A percentile compares a stretch with the other conserved stretches of the same genome.
phyloP scores from a whole-genome alignment of 73 alveolate species.

The Paramecium biaurelia region DNA sequence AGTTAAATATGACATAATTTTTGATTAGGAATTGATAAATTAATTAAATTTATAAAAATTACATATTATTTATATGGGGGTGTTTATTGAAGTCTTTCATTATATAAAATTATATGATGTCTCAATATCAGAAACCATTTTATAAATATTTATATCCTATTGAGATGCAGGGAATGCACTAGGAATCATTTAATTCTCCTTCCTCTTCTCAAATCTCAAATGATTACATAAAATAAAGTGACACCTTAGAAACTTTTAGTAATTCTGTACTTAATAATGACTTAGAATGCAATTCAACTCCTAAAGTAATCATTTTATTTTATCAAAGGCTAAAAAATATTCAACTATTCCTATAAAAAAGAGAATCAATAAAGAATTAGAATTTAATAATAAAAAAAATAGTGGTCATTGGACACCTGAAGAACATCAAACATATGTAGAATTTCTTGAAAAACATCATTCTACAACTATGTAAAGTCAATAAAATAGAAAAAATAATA shows the following conservation, averaged over 20 bases:
- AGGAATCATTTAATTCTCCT: neutral
- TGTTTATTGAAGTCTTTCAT: neutral
- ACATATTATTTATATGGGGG: neutral
- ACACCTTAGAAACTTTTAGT: neutral
- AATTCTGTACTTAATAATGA: neutral
- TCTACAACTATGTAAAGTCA: neutral
- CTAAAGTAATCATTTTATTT: neutral
- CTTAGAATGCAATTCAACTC: neutral
- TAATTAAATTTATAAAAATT: neutral
- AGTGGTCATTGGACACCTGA: conserved; percentile 36
- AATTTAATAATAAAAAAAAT: neutral
- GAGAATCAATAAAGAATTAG: neutral
- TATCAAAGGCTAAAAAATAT: neutral
- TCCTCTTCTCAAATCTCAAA: neutral
- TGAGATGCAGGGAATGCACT: neutral
- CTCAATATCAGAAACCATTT: neutral
- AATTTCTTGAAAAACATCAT: conserved; percentile 20
- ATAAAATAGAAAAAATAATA: conserved; percentile 10
- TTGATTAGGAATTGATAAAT: neutral
- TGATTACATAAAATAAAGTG: neutral
- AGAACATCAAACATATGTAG: neutral
- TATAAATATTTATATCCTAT: neutral
- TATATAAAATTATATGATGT: too few relatives aligned
- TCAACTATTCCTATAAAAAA: neutral
- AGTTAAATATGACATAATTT: neutral